A percentile compares a stretch with the other conserved stretches of the same genome.
Evolutionary conservation across 176 grass and related monocot genomes (phyloP).

Genomic region (Stipa capillata): DNA sequence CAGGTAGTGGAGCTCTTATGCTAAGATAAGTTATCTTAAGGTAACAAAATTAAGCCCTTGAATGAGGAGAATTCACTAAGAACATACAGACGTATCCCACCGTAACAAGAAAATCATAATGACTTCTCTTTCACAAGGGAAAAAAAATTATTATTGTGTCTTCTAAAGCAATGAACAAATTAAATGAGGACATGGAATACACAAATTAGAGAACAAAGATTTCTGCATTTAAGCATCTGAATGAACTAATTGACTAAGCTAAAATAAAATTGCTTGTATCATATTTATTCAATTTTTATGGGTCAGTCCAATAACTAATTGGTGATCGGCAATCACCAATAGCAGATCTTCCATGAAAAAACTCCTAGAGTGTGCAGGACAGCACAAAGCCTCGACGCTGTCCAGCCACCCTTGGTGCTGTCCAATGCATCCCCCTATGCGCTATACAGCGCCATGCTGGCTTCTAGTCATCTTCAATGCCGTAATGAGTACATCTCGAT

Average conservation of each 20-base stretch:
- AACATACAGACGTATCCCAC: not conserved
- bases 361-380: not conserved
- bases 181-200: not conserved
- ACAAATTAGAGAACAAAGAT: not conserved
- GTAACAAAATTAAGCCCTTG: not conserved
- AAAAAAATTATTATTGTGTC: not conserved
- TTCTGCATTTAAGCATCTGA: not conserved
- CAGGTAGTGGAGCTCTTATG: not conserved
- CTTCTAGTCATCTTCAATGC: not conserved
- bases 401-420: not conserved
- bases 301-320: not conserved
- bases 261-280: not conserved
- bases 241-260: not conserved
- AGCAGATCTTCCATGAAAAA: not conserved
- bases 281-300: not conserved
- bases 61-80: not conserved
- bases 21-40: not conserved
- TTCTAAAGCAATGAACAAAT: not conserved
- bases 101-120: not conserved
- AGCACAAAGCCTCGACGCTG: not conserved
- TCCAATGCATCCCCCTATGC: not conserved
- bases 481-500: not conserved
- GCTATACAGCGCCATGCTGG: not conserved
- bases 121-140: not conserved
- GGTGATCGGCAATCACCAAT: no score